Evolutionary conservation across 768 basidiomycete genomes (phyloP).

Genomic region (Cystofilobasidium ferigula): DNA sequence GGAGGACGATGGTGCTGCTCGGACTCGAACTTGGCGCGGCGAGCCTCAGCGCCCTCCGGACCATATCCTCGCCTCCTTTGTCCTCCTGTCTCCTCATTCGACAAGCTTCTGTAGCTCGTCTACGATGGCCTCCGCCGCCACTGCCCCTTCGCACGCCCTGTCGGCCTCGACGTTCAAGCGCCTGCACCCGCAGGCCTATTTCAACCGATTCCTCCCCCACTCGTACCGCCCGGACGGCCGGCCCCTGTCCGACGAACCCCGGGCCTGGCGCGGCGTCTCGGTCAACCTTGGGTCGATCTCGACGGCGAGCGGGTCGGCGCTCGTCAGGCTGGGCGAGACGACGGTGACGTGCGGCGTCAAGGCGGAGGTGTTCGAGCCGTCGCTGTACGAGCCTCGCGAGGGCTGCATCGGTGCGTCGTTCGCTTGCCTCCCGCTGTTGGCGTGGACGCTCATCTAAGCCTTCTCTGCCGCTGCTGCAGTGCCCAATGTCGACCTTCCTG

Average conservation of each 20-base stretch:
- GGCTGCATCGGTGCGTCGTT: conserved; percentile 64
- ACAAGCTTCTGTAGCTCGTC: not conserved
- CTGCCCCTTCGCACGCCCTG: conserved; percentile 15
- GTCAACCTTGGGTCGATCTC: conserved; percentile 83
- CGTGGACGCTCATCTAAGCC: not conserved
- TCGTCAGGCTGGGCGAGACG: conserved; percentile 83
- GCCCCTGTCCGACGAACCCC: conserved; percentile 41
- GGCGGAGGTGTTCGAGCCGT: conserved; percentile 86
- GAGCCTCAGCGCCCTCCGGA: not conserved
- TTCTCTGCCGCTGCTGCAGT: conserved; percentile 44
- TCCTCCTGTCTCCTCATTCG: not conserved
- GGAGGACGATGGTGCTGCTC: too few species aligned
- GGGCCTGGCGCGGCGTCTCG: conserved; percentile 57
- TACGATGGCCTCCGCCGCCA: conserved; percentile 14
- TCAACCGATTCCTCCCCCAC: conserved; percentile 72
- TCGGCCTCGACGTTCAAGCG: conserved; percentile 57
- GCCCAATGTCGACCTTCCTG: conserved; percentile 87
- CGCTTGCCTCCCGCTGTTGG: not conserved
- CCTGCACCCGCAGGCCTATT: conserved; percentile 76
- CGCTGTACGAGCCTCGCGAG: conserved; percentile 57
- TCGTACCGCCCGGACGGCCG: conserved; percentile 74
- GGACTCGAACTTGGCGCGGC: too few species aligned
- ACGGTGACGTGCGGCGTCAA: conserved; percentile 93
- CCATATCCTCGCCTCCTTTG: too few species aligned
- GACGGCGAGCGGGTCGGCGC: conserved; percentile 83